phyloP scores from a whole-genome alignment of 371 early-diverging fungal species.

The Lichtheimia hyalospora region DNA sequence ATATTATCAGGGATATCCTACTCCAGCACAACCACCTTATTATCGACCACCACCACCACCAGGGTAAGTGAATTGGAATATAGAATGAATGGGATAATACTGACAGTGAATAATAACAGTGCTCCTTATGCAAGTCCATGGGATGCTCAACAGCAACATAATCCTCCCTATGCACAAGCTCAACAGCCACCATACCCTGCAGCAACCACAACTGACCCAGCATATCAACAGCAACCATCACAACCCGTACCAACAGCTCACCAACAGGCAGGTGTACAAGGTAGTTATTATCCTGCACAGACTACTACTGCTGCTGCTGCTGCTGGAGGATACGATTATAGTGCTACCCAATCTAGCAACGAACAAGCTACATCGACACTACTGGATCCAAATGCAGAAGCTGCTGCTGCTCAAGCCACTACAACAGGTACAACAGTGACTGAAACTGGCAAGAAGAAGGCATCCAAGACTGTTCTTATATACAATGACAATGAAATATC shows the following conservation, averaged over 20 bases:
- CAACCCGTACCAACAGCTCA: background rate
- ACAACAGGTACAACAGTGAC: background rate
- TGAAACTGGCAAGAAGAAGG: constrained; percentile 32
- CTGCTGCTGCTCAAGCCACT: constrained; percentile 5
- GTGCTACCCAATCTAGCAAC: constrained; percentile 4
- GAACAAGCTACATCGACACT: background rate
- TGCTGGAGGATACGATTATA: constrained; percentile 12
- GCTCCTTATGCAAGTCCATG: constrained; percentile 13
- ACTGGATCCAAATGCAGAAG: constrained; percentile 1
- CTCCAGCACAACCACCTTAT: constrained; percentile 13
- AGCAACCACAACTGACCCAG: background rate
- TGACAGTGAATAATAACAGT: background rate
- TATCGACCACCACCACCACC: constrained; percentile 19
- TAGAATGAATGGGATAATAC: background rate
- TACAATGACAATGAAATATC: constrained; percentile 42
- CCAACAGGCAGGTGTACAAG: constrained; percentile 10
- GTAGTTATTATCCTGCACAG: constrained; percentile 12
- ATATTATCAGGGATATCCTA: constrained; percentile 28
- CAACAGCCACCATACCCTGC: constrained; percentile 6
- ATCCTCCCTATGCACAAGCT: constrained; percentile 3
- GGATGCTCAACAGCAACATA: constrained; percentile 8
- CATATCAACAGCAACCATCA: constrained; percentile 4
- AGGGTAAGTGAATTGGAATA: constrained; percentile 17
- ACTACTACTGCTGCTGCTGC: constrained; percentile 8
- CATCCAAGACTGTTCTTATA: constrained; percentile 36